Conservation (phyloP, 2,329 filamentous ascomycete species). For the Cordyceps tenuipes region DNA sequence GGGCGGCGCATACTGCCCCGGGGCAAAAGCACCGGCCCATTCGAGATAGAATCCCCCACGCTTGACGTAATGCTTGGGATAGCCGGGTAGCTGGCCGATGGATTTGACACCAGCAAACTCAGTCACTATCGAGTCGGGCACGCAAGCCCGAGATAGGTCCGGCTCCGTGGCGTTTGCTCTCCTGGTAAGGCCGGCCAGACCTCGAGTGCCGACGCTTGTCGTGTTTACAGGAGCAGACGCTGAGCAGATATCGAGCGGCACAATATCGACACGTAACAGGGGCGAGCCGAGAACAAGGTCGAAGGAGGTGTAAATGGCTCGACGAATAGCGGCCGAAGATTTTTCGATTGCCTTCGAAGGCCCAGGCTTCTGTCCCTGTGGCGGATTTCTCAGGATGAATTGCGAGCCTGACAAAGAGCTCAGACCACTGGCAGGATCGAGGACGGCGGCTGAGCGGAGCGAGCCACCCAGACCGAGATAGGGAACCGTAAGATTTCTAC, state of each 20-base stretch:
- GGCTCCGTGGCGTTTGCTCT: not conserved
- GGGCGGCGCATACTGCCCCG: conserved; percentile 4
- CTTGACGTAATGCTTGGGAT: not conserved
- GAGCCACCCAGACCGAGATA: conserved; percentile 9
- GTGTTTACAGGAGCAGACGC: not conserved
- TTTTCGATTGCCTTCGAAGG: not conserved
- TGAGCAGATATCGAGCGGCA: not conserved
- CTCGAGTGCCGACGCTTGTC: not conserved
- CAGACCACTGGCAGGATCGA: not conserved
- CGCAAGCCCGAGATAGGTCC: not conserved
- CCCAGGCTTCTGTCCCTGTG: not conserved
- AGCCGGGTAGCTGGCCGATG: conserved; percentile 4
- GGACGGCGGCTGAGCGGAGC: not conserved
- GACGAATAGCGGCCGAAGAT: not conserved
- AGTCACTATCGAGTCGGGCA: not conserved
- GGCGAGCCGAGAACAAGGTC: not conserved
- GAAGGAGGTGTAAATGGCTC: not conserved
- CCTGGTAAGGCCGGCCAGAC: not conserved
- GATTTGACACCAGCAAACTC: not conserved
- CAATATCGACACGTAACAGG: not conserved
- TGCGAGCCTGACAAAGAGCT: not conserved
- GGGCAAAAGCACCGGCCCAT: conserved; percentile 3
- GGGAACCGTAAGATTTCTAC: conserved; percentile 9
- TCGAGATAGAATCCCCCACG: not conserved
- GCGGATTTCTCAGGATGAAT: not conserved